Percentiles rank a stretch among this genome's conserved stretches.
Conservation (phyloP, 2,329 filamentous ascomycete species). For the Penicillium sp. region DNA sequence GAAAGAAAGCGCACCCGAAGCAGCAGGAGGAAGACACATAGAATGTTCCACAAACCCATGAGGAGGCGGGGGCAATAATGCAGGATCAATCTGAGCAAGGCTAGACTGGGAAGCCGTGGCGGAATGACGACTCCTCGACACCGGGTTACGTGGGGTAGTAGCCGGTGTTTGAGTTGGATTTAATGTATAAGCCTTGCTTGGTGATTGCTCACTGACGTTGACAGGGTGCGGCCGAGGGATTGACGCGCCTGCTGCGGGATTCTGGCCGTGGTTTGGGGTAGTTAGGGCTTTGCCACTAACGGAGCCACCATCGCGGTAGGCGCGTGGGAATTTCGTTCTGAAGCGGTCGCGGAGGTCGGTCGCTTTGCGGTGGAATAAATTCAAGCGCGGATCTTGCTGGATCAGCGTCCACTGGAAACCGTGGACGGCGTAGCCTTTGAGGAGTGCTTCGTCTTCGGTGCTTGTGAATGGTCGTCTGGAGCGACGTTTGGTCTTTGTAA, state of each 20-base stretch:
- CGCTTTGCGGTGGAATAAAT: conserved; percentile 50
- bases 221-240: conserved; percentile 1
- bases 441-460: conserved; percentile 56
- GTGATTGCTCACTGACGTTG: neutral
- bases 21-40: conserved; percentile 12
- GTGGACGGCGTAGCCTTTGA: conserved; percentile 57
- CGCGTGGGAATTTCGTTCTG: conserved; percentile 56
- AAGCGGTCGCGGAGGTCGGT: conserved; percentile 62
- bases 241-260: conserved; percentile 5
- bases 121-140: conserved; percentile 17
- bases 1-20: conserved; percentile 27
- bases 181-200: conserved; percentile 13
- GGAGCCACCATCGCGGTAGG: conserved; percentile 49
- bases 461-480: conserved; percentile 54
- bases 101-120: conserved; percentile 15
- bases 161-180: conserved; percentile 9
- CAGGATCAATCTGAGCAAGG: conserved; percentile 29
- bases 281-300: conserved; percentile 33
- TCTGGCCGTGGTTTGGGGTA: conserved; percentile 10
- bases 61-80: conserved; percentile 33
- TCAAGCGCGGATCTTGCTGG: conserved; percentile 52
- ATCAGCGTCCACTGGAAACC: conserved; percentile 60
- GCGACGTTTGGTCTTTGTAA: conserved; percentile 49
- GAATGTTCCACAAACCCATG: conserved; percentile 27
- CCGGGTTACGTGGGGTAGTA: conserved; percentile 8